Base-by-base conservation (phyloP, 2,329 filamentous ascomycete species). In the Aspergillus vadensis region DNA sequence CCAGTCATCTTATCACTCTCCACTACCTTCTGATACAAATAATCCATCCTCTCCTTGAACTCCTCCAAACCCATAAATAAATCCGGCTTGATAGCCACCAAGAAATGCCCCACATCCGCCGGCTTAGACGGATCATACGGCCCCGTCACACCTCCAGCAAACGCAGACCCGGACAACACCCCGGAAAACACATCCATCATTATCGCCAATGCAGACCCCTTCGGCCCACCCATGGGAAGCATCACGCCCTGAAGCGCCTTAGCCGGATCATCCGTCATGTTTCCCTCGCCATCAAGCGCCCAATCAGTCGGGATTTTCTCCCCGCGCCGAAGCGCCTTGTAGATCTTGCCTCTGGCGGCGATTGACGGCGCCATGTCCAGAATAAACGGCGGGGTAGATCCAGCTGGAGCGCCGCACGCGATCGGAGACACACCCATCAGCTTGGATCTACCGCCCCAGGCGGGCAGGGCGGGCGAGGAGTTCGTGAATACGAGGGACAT, bases 101-200 rank as follows among this genome's bases (percentile, higher is more conserved):
- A 72, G 63, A 92, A 91, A 71, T 92, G 90, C 0, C 90, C 90
- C 0, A 92, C 90, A 67, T 92, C 86, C 0, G 88, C 86, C 1
- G 86, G 82, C 60, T 81, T 85, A 0, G 84, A 87, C 2, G 88
- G 82, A 69, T 92, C 90, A 72, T 95, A 95, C 0, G 91, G 91
- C 17, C 85, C 85, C 0, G 87, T 90, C 17, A 95, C 91, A 69
- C 90, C 82, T 0, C 91, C 91, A 0, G 90, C 91, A 75, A 91
- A 95, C 0, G 90, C 90, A 32, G 87, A 88, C 0, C 91, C 91
- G 0, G 89, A 91, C 0, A 95, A 67, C n/a, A 80, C 79, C 1
- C 91, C 91, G 0, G 90, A 92, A 71, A 95, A 94, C 2, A 96
- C 89, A 70, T 95, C 91, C 91, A 95, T 95, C 89, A 92, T 94